Evolutionary conservation across 164 flowering plant species (phyloP).

Genomic region (Akebia trifoliata): DNA sequence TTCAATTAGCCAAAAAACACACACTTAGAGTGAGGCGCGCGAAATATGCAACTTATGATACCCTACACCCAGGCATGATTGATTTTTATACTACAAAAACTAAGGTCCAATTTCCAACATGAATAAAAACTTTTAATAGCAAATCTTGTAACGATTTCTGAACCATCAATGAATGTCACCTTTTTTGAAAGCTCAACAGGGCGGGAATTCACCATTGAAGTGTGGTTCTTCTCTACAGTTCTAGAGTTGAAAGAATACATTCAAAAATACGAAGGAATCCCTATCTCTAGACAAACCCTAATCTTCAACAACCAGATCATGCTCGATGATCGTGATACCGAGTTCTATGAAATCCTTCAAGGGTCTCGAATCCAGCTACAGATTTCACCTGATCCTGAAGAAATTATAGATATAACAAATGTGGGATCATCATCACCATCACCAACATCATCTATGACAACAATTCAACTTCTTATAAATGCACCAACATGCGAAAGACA

Average conservation of each 20-base stretch:
- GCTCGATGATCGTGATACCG: conserved; percentile 42
- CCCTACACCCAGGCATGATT: too few species aligned
- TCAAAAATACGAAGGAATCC: conserved; percentile 48
- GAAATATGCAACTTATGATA: too few species aligned
- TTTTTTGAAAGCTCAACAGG: conserved; percentile 43
- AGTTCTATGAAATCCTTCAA: conserved; percentile 38
- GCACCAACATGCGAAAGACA: conserved; percentile 27
- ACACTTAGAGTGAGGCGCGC: too few species aligned
- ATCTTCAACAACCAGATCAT: conserved; percentile 51
- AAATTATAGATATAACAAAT: too few species aligned
- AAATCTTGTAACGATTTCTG: too few species aligned
- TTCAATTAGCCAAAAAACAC: too few species aligned
- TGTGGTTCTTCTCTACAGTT: conserved; percentile 68
- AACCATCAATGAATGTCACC: conserved; percentile 69
- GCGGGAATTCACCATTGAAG: conserved; percentile 47
- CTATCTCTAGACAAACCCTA: conserved; percentile 50
- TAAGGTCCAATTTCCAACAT: too few species aligned
- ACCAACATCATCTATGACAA: conserved; percentile 4
- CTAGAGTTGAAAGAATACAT: conserved; percentile 69
- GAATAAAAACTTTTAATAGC: too few species aligned
- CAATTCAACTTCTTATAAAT: conserved; percentile 31
- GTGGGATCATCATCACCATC: not conserved
- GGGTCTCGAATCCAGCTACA: conserved; percentile 51
- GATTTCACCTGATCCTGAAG: conserved; percentile 21
- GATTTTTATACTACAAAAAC: too few species aligned